A percentile compares a stretch with the other conserved stretches of the same genome.
Conservation (phyloP, 1,139 yeast species). For the Pichia terricola region DNA sequence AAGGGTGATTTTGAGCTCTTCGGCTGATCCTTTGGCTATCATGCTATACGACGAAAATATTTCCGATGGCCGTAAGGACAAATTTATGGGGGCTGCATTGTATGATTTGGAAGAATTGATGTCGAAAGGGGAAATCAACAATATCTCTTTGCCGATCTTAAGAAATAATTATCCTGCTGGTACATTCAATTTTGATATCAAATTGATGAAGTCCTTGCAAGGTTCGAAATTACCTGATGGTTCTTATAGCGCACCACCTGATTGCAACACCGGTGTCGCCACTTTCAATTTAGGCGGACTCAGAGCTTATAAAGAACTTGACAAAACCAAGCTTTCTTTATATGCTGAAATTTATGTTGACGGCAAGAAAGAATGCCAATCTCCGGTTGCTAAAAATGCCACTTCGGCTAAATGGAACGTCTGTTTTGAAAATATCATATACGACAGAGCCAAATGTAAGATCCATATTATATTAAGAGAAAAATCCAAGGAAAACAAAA, state of each 20-base stretch:
- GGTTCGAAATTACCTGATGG: constrained; percentile 77
- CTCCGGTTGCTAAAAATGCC: constrained; percentile 51
- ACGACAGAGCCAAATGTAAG: constrained; percentile 62
- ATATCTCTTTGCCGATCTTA: constrained; percentile 47
- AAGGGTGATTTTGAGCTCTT: constrained; percentile 59
- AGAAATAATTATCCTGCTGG: constrained; percentile 83
- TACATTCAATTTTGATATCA: constrained; percentile 55
- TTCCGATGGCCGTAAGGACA: constrained; percentile 74
- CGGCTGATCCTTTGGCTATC: constrained; percentile 72
- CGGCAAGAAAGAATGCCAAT: constrained; percentile 46
- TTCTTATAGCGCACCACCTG: constrained; percentile 79
- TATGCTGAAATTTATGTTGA: constrained; percentile 64
- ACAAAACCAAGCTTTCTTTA: constrained; percentile 37
- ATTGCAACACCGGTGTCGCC: constrained; percentile 85
- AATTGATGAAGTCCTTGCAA: constrained; percentile 72
- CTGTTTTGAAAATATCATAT: constrained; percentile 60
- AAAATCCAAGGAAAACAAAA: constrained; percentile 38
- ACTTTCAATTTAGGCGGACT: constrained; percentile 46
- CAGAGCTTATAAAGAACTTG: constrained; percentile 35
- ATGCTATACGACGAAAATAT: constrained; percentile 51
- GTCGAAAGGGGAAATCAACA: constrained; percentile 42
- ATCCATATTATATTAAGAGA: constrained; percentile 61
- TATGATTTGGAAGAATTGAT: constrained; percentile 63
- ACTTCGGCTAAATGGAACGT: constrained; percentile 64
- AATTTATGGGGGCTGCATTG: constrained; percentile 67